Base-by-base conservation (phyloP, 2,329 filamentous ascomycete species). In the Mycosphaerella sp. region DNA sequence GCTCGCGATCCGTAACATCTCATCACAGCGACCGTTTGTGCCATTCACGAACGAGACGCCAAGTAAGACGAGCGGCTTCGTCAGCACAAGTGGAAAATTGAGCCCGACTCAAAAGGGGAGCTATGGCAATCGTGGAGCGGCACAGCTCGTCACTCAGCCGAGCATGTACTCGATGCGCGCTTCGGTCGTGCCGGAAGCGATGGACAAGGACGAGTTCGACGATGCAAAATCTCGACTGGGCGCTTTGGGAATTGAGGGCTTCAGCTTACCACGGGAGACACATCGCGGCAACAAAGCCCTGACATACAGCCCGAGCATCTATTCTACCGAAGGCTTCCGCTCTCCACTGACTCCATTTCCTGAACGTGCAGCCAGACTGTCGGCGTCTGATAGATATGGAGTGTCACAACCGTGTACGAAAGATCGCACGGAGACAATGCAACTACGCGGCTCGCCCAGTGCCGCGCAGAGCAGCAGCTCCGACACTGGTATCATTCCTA, bases 81-180 rank as follows among this genome's bases (percentile, higher is more conserved):
- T 64, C 11, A 61, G 63, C 51, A 58, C 58, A 43, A 38, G 34
- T 38, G 52, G 55, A 4, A 48, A 31, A 26, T 45, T 59, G 42
- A 65, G 63, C 45, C 65, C 63, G 8, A 62, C 60, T 38, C 63
- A 59, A 42, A 56, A 55, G 36, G 65, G 65, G 48, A 61, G 53
- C 48, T 64, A 62, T 44, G 62, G 49, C n/a, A 53, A 57, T 45
- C 62, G 57, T 6, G 59, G 59, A 6, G 54, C 48, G 3, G 56
- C 63, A 0, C 59, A 29, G 29, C 55, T 69, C 31, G 62, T 67
- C 48, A 68, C 65, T 3, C 55, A 60, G 53, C 59, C 64, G 7
- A 68, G 64, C 56, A 56, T 60, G 36, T 64, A 66, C 59, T 67
- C 64, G 1, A 26, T 68, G 45, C 63, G 66, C 32, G 66, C 61